These are phyloP conservation scores for Beauveria sp. DNA, from an alignment of 2,329 filamentous ascomycete species.

Conservation along the genomic window DNA sequence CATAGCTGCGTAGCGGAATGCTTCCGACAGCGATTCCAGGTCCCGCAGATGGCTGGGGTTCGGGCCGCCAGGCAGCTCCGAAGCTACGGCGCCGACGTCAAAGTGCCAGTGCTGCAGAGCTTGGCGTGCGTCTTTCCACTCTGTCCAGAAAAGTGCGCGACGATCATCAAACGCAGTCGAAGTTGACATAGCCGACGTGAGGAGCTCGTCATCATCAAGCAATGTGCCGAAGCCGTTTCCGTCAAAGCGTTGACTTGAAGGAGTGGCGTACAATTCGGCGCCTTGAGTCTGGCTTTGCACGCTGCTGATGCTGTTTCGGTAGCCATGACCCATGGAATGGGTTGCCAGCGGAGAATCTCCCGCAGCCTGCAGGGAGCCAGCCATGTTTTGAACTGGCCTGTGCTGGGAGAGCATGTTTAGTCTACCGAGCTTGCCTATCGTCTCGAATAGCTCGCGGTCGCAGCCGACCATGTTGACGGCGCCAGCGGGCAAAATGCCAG, in stretches of 20 bases:
- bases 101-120: slow-evolving; percentile 79
- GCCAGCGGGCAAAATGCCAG: slow-evolving; percentile 48
- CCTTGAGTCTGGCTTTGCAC: slow-evolving; percentile 19
- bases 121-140: slow-evolving; percentile 74
- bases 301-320: slow-evolving; percentile 28
- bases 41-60: slow-evolving; percentile 61
- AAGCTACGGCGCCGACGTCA: slow-evolving; percentile 44
- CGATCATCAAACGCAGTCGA: slow-evolving; percentile 48
- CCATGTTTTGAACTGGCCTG: slow-evolving; percentile 40
- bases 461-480: slow-evolving; percentile 83
- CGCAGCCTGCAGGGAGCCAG: slow-evolving; percentile 12
- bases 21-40: slow-evolving; percentile 75
- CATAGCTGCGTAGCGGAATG: slow-evolving; percentile 81
- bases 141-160: slow-evolving; percentile 66
- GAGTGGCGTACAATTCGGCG: slow-evolving; percentile 23
- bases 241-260: slow-evolving; percentile 52
- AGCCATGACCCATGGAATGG: slow-evolving; percentile 35
- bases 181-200: slow-evolving; percentile 33
- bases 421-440: slow-evolving; percentile 74
- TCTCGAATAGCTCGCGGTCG: slow-evolving; percentile 78
- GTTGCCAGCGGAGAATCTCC: slow-evolving; percentile 22
- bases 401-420: slow-evolving; percentile 77
- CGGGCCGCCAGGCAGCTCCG: slow-evolving; percentile 41
- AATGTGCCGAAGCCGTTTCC: slow-evolving; percentile 57
- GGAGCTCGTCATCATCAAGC: slow-evolving; percentile 47